Conservation (phyloP, 257 asterid genomes). For the Schizonepeta tenuifolia region DNA sequence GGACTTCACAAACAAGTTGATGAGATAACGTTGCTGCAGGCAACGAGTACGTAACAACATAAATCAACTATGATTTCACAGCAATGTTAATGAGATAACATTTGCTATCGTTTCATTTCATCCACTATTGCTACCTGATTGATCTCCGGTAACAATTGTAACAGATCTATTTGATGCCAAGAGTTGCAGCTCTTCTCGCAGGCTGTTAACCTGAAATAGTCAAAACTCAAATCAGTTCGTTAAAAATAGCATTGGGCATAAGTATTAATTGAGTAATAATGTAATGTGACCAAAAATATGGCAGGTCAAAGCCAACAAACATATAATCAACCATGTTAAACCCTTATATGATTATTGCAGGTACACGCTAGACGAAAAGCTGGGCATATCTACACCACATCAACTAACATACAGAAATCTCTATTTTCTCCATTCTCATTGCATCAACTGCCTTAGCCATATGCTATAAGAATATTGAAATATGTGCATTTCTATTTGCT, state of each 20-base stretch:
- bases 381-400: not conserved
- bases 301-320: slow-evolving; percentile 4
- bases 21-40: not conserved
- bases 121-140: slow-evolving; percentile 64
- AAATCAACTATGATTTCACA: slow-evolving; percentile 2
- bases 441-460: slow-evolving; percentile 6
- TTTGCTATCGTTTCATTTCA: slow-evolving; percentile 15
- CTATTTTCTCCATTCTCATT: slow-evolving; percentile 9
- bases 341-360: not conserved
- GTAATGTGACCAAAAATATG: not conserved
- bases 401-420: not conserved
- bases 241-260: not conserved
- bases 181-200: slow-evolving; percentile 78
- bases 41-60: slow-evolving; percentile 7
- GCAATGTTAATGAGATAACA: slow-evolving; percentile 12
- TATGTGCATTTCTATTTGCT: slow-evolving; percentile 23
- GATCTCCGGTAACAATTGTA: slow-evolving; percentile 71
- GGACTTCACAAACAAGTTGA: slow-evolving; percentile 14
- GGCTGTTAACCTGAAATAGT: slow-evolving; percentile 66
- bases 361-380: slow-evolving; percentile 5
- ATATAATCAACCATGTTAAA: not conserved
- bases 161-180: slow-evolving; percentile 65
- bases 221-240: slow-evolving; percentile 23
- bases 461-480: not conserved
- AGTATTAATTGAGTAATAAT: not conserved